Base-by-base conservation (phyloP, 306 rosid species). In the Prunus dulcis region DNA sequence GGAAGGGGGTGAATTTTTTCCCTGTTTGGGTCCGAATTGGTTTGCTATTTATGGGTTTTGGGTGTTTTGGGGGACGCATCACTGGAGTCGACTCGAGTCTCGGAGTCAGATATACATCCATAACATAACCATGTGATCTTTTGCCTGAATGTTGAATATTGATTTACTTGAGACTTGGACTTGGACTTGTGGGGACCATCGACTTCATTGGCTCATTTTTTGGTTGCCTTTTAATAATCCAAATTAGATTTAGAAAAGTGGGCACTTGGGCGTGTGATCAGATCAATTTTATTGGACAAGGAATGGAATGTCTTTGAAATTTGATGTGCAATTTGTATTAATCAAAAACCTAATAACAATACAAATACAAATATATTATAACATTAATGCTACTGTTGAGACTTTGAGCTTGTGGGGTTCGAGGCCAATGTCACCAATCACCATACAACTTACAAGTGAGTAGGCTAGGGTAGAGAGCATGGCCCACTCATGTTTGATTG, bases 11-110 rank as follows among this genome's bases (percentile, higher is more conserved):
- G 17, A 11, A 12, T 3, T 32, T 15, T 74, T 81, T 70, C 92
- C 84, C n/a, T 81, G 82, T 86, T 69, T 23, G 87, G 86, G 76
- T 32, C 52, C 49, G 32, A 9, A 56, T 63, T 38, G 19, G n/a
- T 71, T 86, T 85, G 46, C 87, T 76, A 78, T 76, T 72, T 78
- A 53, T 45, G 30, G 67, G 34, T 41, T 30, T 62, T 14, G 43
- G 20, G 45, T n/a, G 12, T 62, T 13, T 58, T 28, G 82, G 66
- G 22, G 56, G 38, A 22, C 11, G 19, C 18, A 15, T 1, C n/a
- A 64, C 52, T 10, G 12, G 52, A 47, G 12, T 47, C 12, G 52
- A 47, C 52, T 47, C 52, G 52, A 47, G 52, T 7, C 52, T 47
- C 52, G 52, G 15, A 10, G 12, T 47, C 52, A 47, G 12, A 10